A percentile compares a stretch with the other conserved stretches of the same genome.
Conservation (phyloP, 2,329 filamentous ascomycete genomes). For the Monosporascus sp. region DNA sequence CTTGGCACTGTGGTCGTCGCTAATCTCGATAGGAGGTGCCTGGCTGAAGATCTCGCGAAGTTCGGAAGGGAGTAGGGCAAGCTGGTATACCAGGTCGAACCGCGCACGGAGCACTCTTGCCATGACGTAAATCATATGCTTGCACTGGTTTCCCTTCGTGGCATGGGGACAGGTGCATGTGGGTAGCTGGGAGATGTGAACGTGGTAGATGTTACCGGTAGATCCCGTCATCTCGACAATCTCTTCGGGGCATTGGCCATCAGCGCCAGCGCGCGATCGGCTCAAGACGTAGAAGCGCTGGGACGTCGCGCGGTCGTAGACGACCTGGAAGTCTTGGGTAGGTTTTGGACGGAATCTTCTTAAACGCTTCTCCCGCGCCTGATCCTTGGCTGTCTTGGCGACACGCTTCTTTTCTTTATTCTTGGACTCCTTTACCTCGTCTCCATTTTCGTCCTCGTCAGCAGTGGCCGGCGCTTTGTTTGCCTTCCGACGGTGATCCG, state of each 20-base stretch:
- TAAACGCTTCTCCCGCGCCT: neutral
- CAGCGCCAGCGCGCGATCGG: conserved; percentile 30
- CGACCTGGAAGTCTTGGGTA: conserved; percentile 29
- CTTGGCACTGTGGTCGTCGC: conserved; percentile 13
- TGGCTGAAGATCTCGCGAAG: conserved; percentile 52
- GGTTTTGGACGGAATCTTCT: conserved; percentile 25
- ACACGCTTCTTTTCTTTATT: neutral
- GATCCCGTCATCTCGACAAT: conserved; percentile 55
- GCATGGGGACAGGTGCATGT: conserved; percentile 53
- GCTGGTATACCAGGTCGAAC: conserved; percentile 53
- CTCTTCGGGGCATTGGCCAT: conserved; percentile 39
- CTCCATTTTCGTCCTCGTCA: neutral
- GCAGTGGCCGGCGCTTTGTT: neutral
- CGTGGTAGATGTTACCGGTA: conserved; percentile 61
- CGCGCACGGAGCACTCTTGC: conserved; percentile 54
- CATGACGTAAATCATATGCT: conserved; percentile 60
- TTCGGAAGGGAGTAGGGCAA: conserved; percentile 54
- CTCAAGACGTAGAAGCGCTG: conserved; percentile 44
- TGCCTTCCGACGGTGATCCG: neutral
- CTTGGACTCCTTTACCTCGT: neutral
- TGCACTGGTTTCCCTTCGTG: conserved; percentile 53
- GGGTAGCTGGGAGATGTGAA: conserved; percentile 47
- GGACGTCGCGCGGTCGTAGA: conserved; percentile 34
- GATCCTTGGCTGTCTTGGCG: neutral
- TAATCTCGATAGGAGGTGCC: conserved; percentile 45